phyloP scores from a whole-genome alignment of 1,284 basidiomycete genomes.

The Waitea zeae region DNA sequence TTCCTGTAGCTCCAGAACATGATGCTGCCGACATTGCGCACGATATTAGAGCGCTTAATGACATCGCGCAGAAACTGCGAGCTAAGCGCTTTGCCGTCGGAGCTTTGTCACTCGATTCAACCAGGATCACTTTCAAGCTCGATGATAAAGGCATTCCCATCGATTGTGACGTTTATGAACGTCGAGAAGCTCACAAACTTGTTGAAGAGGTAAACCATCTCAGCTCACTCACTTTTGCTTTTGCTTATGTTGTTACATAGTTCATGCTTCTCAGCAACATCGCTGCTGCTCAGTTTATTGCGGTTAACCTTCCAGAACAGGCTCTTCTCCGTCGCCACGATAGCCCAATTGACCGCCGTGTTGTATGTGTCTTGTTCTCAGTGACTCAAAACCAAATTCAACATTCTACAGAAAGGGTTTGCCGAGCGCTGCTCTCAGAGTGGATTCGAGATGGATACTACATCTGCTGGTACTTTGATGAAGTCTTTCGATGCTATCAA shows the following conservation, averaged over 20 bases:
- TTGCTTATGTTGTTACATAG: conserved; percentile 18
- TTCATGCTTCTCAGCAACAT: conserved; percentile 92
- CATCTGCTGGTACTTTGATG: conserved; percentile 73
- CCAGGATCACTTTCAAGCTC: conserved; percentile 64
- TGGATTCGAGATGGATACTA: conserved; percentile 70
- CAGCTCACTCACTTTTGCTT: conserved; percentile 2
- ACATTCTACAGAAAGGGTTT: conserved; percentile 46
- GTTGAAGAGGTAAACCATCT: conserved; percentile 72
- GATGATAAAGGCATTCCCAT: conserved; percentile 72
- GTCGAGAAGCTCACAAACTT: conserved; percentile 61
- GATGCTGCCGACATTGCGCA: conserved; percentile 44
- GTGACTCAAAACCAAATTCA: conserved; percentile 2
- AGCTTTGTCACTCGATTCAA: conserved; percentile 58
- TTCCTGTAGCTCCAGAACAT: conserved; percentile 40
- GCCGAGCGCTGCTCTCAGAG: conserved; percentile 67
- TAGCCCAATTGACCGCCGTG: conserved; percentile 75
- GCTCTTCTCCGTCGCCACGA: conserved; percentile 91
- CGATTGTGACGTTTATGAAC: conserved; percentile 57
- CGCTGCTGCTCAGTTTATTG: conserved; percentile 83
- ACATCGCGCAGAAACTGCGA: conserved; percentile 61
- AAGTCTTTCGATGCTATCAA: conserved; percentile 61
- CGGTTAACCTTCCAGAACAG: conserved; percentile 87
- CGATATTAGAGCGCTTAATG: conserved; percentile 60
- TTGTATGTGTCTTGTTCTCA: conserved; percentile 28
- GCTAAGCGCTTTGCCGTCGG: conserved; percentile 68